phyloP scores from a whole-genome alignment of 2,329 filamentous ascomycete genomes.

The Aspergillus intermedius region DNA sequence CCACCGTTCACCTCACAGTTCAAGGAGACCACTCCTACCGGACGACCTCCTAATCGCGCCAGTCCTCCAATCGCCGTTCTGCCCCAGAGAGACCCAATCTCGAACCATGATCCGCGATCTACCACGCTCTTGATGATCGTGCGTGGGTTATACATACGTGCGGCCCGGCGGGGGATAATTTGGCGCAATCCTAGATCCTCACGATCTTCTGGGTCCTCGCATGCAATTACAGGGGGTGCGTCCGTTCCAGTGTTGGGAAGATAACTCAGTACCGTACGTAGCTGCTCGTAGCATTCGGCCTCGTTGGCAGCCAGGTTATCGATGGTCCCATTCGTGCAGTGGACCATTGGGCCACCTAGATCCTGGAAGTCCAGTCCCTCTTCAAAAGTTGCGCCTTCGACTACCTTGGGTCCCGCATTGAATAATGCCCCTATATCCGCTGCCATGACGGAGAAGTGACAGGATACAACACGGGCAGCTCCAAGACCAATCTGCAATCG shows the following conservation, averaged over 20 bases:
- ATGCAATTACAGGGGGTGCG: constrained; percentile 45
- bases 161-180: constrained; percentile 52
- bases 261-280: constrained; percentile 52
- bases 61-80: constrained; percentile 56
- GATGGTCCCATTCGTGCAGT: constrained; percentile 61
- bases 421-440: constrained; percentile 56
- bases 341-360: constrained; percentile 55
- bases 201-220: constrained; percentile 46
- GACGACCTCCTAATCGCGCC: constrained; percentile 50
- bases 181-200: constrained; percentile 45
- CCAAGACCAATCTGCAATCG: constrained; percentile 50
- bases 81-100: constrained; percentile 59
- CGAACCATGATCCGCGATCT: constrained; percentile 54
- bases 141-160: constrained; percentile 55
- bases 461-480: constrained; percentile 55
- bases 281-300: constrained; percentile 55
- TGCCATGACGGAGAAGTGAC: constrained; percentile 62
- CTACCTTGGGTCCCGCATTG: constrained; percentile 59
- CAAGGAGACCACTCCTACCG: constrained; percentile 54
- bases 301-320: constrained; percentile 58
- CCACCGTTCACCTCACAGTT: constrained; percentile 58
- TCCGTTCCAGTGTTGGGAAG: constrained; percentile 53
- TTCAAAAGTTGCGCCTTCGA: constrained; percentile 58
- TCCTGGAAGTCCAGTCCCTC: constrained; percentile 55
- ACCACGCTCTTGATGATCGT: constrained; percentile 53